phyloP scores from a whole-genome alignment of 2,329 filamentous ascomycete species.

The Coleophoma eucalyptorum region DNA sequence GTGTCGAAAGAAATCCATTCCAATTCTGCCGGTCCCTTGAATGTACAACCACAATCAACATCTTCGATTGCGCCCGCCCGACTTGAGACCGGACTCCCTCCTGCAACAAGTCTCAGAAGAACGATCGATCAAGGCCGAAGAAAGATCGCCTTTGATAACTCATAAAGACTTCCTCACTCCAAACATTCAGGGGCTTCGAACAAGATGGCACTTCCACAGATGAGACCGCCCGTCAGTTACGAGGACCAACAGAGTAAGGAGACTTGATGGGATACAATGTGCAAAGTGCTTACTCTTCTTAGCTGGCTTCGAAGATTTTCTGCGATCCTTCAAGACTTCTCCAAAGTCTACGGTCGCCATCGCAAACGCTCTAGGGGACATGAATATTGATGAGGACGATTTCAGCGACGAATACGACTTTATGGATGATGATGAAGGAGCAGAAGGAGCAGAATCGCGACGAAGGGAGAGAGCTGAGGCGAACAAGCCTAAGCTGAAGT shows the following conservation, averaged over 20 bases:
- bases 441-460: slow-evolving; percentile 33
- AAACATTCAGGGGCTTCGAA: background rate
- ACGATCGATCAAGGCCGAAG: too few species aligned
- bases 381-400: slow-evolving; percentile 84
- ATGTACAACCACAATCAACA: too few species aligned
- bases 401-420: slow-evolving; percentile 90
- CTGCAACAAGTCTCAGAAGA: too few species aligned
- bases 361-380: slow-evolving; percentile 75
- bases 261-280: background rate
- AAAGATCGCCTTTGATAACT: too few species aligned
- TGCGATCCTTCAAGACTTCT: slow-evolving; percentile 81
- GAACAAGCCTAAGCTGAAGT: slow-evolving; percentile 71
- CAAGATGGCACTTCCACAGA: slow-evolving; percentile 81
- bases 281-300: slow-evolving; percentile 10
- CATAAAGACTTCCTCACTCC: too few species aligned
- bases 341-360: slow-evolving; percentile 68
- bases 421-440: slow-evolving; percentile 75
- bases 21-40: slow-evolving; percentile 2
- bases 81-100: too few species aligned
- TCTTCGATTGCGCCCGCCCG: too few species aligned
- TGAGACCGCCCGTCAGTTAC: slow-evolving; percentile 80
- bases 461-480: slow-evolving; percentile 44
- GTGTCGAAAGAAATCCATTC: slow-evolving; percentile 8
- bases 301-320: slow-evolving; percentile 85
- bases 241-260: slow-evolving; percentile 74